Evolutionary conservation across 352 stramenopile species (phyloP), one percentile per base, ranked within the genome.

Genomic region (Sclerospora graminicola): DNA sequence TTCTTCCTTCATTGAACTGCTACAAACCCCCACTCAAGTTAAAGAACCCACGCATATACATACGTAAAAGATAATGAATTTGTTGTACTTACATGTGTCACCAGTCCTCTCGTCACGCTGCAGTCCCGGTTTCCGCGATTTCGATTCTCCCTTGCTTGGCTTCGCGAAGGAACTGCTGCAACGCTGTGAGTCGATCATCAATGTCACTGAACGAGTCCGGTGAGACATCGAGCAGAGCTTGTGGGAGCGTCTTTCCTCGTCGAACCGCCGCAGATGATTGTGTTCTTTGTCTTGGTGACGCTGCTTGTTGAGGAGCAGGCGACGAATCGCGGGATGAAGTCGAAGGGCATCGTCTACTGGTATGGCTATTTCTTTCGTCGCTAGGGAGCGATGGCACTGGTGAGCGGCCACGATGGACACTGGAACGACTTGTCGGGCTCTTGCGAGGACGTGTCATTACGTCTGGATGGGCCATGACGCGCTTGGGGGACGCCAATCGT

Each of bases 191-290:
- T 5, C 80, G 68, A n/a, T 89, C 77, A 47, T 92, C 80, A 38
- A 92, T 87, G 40, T 92, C 78, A 30, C 74, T 88, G 46, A 91
- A 89, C 28, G 76, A 88, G 37, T 88, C 75, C 3, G 75, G 39
- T 0, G 76, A 85, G 7, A 69, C 86, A 34, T 85, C 74, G 7
- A 83, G 40, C 5, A 85, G 41, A 8, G 60, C 65, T 33, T 54
- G 46, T 4, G 61, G 52, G 13, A 36, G 46, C 21, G 3, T 26
- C 6, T 26, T 6, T 3, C 21, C 21, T 26, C 21, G 21, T 26
- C 21, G 3, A 7, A 26, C 3, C 4, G n/a, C n/a, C n/a, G 21
- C 21, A 26, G 21, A 26, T 6, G 21, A 3, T 26, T 26, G 6
- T 6, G 21, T 26, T 6, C 21, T 26, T 26, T 26, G 21, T 26